Conservation (phyloP, 2,329 filamentous ascomycete species). For the Aureobasidium namibiae region DNA sequence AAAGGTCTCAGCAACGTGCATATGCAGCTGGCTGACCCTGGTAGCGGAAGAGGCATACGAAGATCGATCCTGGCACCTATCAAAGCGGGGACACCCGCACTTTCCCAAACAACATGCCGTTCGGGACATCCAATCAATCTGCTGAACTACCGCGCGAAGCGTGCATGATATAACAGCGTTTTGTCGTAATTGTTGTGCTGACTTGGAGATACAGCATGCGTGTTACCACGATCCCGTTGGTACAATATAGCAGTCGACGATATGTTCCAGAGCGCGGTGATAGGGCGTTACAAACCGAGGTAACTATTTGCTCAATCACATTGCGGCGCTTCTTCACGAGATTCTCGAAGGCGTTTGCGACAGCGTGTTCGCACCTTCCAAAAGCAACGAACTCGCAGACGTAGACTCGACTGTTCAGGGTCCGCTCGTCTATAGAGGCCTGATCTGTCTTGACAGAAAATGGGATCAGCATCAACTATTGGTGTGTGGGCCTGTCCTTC, state of each 20-base stretch:
- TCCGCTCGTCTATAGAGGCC: neutral
- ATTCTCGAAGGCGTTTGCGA: neutral
- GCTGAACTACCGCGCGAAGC: neutral
- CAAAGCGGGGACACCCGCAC: slow-evolving; percentile 10
- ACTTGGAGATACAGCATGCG: neutral
- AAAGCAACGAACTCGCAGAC: neutral
- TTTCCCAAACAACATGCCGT: slow-evolving; percentile 1
- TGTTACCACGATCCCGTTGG: neutral
- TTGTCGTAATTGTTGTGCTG: neutral
- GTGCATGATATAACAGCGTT: neutral
- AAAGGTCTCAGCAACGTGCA: slow-evolving; percentile 1
- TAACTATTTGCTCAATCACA: neutral
- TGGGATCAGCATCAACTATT: slow-evolving; percentile 7
- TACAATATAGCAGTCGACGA: neutral
- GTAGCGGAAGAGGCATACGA: neutral
- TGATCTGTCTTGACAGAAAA: neutral
- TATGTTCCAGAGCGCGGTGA: neutral
- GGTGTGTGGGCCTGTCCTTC: neutral
- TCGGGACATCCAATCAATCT: slow-evolving; percentile 1
- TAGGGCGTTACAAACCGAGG: neutral
- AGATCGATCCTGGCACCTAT: slow-evolving; percentile 7
- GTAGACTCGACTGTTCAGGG: neutral
- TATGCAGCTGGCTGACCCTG: slow-evolving; percentile 12
- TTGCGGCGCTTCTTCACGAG: neutral
- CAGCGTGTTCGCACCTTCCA: neutral